These are phyloP conservation scores for Cucumis cinereus DNA, from an alignment of 306 rosid genomes.

Conservation along the genomic window DNA sequence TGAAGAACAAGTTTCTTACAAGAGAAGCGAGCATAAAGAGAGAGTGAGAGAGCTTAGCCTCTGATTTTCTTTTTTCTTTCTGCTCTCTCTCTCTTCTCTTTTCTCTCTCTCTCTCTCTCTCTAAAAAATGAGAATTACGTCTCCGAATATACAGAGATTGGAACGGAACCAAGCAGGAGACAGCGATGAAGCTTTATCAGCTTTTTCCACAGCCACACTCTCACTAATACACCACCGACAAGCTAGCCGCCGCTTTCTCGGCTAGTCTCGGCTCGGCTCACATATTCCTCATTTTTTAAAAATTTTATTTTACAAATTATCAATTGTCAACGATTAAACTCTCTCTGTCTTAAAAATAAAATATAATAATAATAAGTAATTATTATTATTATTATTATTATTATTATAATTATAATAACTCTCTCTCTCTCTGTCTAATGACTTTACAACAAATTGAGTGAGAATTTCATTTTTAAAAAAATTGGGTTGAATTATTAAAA, in stretches of 20 bases:
- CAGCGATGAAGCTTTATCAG: constrained; percentile 11
- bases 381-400: no score
- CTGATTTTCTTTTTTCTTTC: neutral
- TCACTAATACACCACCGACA: constrained; percentile 14
- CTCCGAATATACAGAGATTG: constrained; percentile 10
- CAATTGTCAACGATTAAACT: neutral
- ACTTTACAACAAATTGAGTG: no score
- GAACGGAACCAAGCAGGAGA: constrained; percentile 13
- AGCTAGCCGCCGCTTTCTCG: neutral
- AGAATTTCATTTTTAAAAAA: no score
- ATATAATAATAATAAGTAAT: no score
- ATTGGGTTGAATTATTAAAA: neutral
- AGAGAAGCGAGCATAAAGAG: constrained; percentile 29
- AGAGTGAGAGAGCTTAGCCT: constrained; percentile 6
- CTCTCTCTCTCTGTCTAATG: no score
- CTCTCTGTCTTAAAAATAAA: neutral
- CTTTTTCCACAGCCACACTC: constrained; percentile 6
- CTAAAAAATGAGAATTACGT: constrained; percentile 8
- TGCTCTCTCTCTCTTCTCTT: neutral
- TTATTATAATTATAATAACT: no score
- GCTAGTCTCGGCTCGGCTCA: constrained; percentile 3
- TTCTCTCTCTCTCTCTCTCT: neutral
- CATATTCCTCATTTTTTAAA: neutral
- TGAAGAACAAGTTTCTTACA: constrained; percentile 33
- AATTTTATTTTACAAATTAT: neutral